Percentiles rank a stretch among this genome's conserved stretches.
Conservation (phyloP, 768 basidiomycete genomes). For the Tricholoma sp. region DNA sequence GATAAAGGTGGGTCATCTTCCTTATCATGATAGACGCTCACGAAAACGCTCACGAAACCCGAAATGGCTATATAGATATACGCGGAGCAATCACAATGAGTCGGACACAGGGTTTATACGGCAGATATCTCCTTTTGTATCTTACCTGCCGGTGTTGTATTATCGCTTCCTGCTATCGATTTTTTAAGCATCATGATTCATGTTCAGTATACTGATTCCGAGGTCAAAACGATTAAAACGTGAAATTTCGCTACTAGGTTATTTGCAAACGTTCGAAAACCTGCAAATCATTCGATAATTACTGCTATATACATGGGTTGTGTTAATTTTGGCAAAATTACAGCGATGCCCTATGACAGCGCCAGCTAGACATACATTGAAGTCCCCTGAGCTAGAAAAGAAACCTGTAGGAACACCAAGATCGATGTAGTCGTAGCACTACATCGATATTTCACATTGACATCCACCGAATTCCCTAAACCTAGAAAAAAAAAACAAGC, state of each 20-base stretch:
- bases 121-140: conserved; percentile 1
- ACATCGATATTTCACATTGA: background rate
- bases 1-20: conserved; percentile 66
- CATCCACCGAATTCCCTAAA: background rate
- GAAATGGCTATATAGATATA: conserved; percentile 38
- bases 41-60: too few relatives aligned
- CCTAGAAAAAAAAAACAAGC: background rate
- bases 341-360: background rate
- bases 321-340: conserved; percentile 2
- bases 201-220: background rate
- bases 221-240: background rate
- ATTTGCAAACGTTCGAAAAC: background rate
- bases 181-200: background rate
- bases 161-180: background rate
- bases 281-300: background rate
- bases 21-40: conserved; percentile 4
- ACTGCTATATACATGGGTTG: background rate
- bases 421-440: background rate
- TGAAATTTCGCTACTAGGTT: background rate
- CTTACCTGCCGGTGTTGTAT: conserved; percentile 1
- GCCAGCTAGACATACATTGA: background rate
- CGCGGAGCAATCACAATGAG: conserved; percentile 62
- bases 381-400: background rate
- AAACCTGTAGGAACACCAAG: background rate
- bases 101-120: background rate